Percentiles rank a stretch among this genome's conserved stretches.
Conservation (phyloP, 2,329 filamentous ascomycete species). For the Aspergillus ustus region DNA sequence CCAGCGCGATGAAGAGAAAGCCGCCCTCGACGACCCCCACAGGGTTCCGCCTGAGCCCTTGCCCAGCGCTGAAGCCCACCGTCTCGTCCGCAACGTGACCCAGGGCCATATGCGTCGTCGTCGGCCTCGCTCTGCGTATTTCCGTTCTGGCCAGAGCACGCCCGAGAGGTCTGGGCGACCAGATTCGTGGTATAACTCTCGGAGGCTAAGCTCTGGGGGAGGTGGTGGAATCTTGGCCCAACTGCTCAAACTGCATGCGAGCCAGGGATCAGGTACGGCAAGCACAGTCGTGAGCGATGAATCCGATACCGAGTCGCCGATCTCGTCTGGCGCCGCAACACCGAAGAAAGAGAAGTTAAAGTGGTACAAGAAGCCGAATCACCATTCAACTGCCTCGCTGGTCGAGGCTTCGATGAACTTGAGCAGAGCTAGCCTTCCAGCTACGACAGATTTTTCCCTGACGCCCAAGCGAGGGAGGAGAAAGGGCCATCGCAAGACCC, state of each 20-base stretch:
- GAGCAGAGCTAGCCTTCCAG: slow-evolving; percentile 37
- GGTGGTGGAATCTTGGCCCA: slow-evolving; percentile 69
- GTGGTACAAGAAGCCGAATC: slow-evolving; percentile 48
- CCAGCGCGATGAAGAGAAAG: slow-evolving; percentile 29
- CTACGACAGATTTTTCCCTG: slow-evolving; percentile 29
- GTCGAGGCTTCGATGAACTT: slow-evolving; percentile 44
- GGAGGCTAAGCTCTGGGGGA: slow-evolving; percentile 33
- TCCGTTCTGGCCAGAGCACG: slow-evolving; percentile 38
- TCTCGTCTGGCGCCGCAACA: slow-evolving; percentile 37
- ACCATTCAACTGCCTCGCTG: slow-evolving; percentile 44
- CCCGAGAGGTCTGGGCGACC: slow-evolving; percentile 33
- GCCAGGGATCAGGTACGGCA: slow-evolving; percentile 43
- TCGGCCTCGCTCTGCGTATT: slow-evolving; percentile 37
- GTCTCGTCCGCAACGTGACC: slow-evolving; percentile 43
- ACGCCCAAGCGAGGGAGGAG: slow-evolving; percentile 27
- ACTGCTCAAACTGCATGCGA: slow-evolving; percentile 70
- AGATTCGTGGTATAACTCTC: slow-evolving; percentile 29
- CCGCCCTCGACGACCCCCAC: slow-evolving; percentile 21
- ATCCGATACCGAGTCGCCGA: slow-evolving; percentile 35
- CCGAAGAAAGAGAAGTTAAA: slow-evolving; percentile 46
- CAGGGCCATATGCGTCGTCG: slow-evolving; percentile 32
- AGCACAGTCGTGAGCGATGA: slow-evolving; percentile 36
- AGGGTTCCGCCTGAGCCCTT: slow-evolving; percentile 28
- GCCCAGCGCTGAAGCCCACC: slow-evolving; percentile 43
- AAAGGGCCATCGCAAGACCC: slow-evolving; percentile 30